Conservation (phyloP, 495 filamentous ascomycete genomes). For the Penicillium pulvis region DNA sequence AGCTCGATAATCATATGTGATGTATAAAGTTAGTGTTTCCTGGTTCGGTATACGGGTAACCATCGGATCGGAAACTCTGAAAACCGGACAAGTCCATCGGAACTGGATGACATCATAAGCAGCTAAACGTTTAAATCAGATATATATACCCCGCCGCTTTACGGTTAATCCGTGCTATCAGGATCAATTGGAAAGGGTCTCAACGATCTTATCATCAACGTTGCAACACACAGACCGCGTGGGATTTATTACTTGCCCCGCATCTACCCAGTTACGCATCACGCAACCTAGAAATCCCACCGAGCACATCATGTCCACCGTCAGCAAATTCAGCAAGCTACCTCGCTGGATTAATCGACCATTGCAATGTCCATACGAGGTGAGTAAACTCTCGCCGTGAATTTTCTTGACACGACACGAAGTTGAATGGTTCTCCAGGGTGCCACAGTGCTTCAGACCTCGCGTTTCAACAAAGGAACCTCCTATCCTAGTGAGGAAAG, state of each 20-base stretch:
- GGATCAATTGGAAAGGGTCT: neutral
- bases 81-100: no score
- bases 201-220: neutral
- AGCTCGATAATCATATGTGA: no score
- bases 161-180: no score
- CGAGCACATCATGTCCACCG: constrained; percentile 1
- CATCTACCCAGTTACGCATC: neutral
- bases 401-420: neutral
- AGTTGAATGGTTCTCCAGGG: constrained; percentile 43
- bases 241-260: neutral
- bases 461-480: constrained; percentile 83
- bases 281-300: neutral
- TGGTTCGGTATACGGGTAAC: no score
- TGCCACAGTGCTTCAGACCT: constrained; percentile 61
- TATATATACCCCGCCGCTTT: no score
- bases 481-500: constrained; percentile 73
- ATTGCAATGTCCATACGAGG: constrained; percentile 50
- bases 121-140: no score
- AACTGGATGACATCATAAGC: no score
- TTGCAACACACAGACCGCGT: neutral
- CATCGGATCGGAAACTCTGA: no score
- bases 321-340: constrained; percentile 56
- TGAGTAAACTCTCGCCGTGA: constrained; percentile 11
- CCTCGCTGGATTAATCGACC: constrained; percentile 66
- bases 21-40: no score